A percentile compares a stretch with the other conserved stretches of the same genome.
Evolutionary conservation across 768 basidiomycete species (phyloP).

Genomic region (Flagelloscypha sp.): DNA sequence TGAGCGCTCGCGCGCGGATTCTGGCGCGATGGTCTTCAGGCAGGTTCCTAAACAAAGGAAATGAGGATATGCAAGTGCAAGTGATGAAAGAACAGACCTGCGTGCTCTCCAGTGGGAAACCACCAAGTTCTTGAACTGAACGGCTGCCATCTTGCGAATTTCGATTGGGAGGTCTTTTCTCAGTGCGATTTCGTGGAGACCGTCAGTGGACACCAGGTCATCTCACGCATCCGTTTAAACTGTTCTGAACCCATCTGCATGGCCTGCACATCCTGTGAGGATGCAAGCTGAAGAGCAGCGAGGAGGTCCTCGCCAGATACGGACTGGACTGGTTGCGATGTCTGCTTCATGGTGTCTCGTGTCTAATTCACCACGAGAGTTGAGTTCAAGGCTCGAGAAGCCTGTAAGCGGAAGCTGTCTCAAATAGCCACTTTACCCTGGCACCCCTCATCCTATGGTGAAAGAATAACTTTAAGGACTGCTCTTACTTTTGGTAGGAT

Average conservation of each 20-base stretch:
- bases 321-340: slow-evolving; percentile 31
- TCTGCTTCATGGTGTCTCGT: too few species aligned
- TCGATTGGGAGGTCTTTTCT: slow-evolving; percentile 49
- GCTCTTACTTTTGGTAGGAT: too few species aligned
- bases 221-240: slow-evolving; percentile 59
- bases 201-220: slow-evolving; percentile 65
- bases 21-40: slow-evolving; percentile 55
- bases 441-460: too few species aligned
- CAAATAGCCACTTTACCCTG: too few species aligned
- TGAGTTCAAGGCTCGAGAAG: too few species aligned
- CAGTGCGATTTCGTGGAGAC: slow-evolving; percentile 66
- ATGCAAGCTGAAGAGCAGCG: slow-evolving; percentile 56
- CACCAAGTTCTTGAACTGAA: slow-evolving; percentile 83
- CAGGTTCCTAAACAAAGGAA: slow-evolving; percentile 41
- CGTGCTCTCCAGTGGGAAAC: slow-evolving; percentile 68
- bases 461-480: too few species aligned
- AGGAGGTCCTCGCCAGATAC: slow-evolving; percentile 60
- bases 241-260: slow-evolving; percentile 44
- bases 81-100: slow-evolving; percentile 39
- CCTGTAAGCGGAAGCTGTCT: too few species aligned
- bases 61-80: slow-evolving; percentile 5
- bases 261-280: slow-evolving; percentile 57
- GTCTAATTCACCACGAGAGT: too few species aligned
- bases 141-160: slow-evolving; percentile 74
- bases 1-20: slow-evolving; percentile 59